Base-by-base conservation (phyloP, 495 filamentous ascomycete species). In the Penicillium dipodomyicola region DNA sequence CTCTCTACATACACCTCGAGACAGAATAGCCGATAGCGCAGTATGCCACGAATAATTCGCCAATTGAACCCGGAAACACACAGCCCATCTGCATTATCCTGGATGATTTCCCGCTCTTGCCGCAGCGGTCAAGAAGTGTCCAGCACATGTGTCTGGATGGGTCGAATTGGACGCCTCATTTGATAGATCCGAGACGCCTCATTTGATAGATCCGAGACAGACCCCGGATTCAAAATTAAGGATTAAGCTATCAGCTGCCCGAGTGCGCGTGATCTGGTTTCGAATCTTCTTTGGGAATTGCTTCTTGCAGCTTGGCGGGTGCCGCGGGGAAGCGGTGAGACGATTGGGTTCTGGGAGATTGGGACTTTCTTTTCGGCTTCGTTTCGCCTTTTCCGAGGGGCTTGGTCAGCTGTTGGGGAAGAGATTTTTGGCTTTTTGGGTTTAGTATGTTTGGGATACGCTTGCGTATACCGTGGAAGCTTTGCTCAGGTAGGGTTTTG, bases 121-220 rank as follows among this genome's bases (percentile, higher is more conserved):
- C 46, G 48, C 51, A 35, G 52, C 52, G 52, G 52, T 54, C 52
- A 54, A 54, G 29, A 37, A 37, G 15, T 41, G 35, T 54, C 52
- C 52, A 54, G 41, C 52, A 45, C 41, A 46, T 22, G 12, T 53
- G 50, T 37, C 41, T 54, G 30, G 42, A 54, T 14, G 52, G 19
- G 27, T 46, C 52, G 52, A 54, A 19, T 45, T 20, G 29, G 30
- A 19, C 32, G 52, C 52, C 52, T 43, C 49, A 20, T 19, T 41
- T 19, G 22, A 52, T 7, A 19, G 35, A 30, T 37, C 52, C 25
- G 40, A 39, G 19, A 39, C 15, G 52, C 52, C 52, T 43, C 49
- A 20, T 19, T 41, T 19, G 22, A 52, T 7, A 19, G 35, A 30
- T 37, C 52, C 25, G 40, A 39, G 19, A 39, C 15, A 45, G 11